Percentiles rank a stretch among this genome's conserved stretches.
These are phyloP conservation scores for Colletotrichum theobromicola DNA, from an alignment of 2,329 filamentous ascomycete genomes.

Conservation along the genomic window DNA sequence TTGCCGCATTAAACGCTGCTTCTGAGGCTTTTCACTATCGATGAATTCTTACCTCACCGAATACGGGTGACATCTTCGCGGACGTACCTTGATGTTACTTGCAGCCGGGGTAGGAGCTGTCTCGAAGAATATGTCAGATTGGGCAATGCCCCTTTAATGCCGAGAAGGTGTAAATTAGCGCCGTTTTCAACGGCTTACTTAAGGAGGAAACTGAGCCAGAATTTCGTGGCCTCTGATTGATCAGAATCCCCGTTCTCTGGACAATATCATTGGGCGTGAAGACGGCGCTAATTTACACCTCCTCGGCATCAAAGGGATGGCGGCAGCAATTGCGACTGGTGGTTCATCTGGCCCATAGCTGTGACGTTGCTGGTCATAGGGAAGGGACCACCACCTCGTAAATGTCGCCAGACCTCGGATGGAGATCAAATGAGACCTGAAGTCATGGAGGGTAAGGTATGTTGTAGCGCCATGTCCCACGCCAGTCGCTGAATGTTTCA, in stretches of 20 bases:
- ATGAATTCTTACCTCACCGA: neutral
- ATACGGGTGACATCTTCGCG: neutral
- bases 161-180: no score
- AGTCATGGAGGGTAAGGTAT: slow-evolving; percentile 6
- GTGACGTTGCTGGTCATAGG: neutral
- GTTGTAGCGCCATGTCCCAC: neutral
- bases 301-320: no score
- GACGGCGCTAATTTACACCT: no score
- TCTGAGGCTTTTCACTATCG: neutral
- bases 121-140: neutral
- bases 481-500: slow-evolving; percentile 3
- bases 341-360: neutral
- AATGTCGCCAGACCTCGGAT: neutral
- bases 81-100: neutral
- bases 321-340: neutral
- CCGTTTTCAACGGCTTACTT: no score
- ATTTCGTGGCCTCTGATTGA: no score
- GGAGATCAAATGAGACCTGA: neutral
- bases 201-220: no score
- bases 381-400: neutral
- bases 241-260: no score
- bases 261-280: no score
- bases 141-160: no score
- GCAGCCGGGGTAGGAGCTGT: neutral
- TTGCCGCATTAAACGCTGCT: neutral